These are phyloP conservation scores for Starmerella apis DNA, from an alignment of 805 yeast genomes.

Conservation along the genomic window DNA sequence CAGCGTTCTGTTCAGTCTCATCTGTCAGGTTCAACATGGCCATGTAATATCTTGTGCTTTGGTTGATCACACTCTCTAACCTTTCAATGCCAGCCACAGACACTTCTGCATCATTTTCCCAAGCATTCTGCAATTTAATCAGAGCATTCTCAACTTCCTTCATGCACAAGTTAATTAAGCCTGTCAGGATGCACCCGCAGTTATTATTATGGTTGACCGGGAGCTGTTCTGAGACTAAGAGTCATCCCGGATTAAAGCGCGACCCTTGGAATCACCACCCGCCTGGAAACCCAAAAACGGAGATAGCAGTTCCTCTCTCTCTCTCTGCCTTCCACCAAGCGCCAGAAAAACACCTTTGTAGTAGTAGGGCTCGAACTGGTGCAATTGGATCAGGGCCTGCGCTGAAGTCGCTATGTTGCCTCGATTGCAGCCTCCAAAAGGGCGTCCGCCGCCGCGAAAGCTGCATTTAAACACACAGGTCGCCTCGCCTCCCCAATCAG, in stretches of 20 bases:
- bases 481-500: background rate
- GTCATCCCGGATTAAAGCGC: too few relatives aligned
- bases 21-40: conserved; percentile 22
- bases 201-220: too few relatives aligned
- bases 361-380: too few relatives aligned
- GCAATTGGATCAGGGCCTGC: background rate
- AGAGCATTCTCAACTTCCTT: conserved; percentile 15
- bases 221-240: background rate
- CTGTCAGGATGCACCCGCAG: background rate
- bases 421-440: conserved; percentile 22
- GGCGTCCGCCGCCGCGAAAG: conserved; percentile 21
- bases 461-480: conserved; percentile 19
- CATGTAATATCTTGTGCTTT: conserved; percentile 12
- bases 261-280: too few relatives aligned
- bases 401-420: conserved; percentile 16
- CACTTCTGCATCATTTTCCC: conserved; percentile 22
- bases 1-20: conserved; percentile 24
- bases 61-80: conserved; percentile 16
- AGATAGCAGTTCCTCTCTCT: too few relatives aligned
- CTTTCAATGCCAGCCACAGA: conserved; percentile 16
- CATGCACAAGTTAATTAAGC: too few relatives aligned
- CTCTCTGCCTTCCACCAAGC: too few relatives aligned
- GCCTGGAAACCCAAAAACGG: too few relatives aligned
- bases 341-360: too few relatives aligned
- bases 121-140: conserved; percentile 15